A percentile compares a stretch with the other conserved stretches of the same genome.
Evolutionary conservation across 2,329 filamentous ascomycete species (phyloP).

Genomic region (Talaromyces sp.): DNA sequence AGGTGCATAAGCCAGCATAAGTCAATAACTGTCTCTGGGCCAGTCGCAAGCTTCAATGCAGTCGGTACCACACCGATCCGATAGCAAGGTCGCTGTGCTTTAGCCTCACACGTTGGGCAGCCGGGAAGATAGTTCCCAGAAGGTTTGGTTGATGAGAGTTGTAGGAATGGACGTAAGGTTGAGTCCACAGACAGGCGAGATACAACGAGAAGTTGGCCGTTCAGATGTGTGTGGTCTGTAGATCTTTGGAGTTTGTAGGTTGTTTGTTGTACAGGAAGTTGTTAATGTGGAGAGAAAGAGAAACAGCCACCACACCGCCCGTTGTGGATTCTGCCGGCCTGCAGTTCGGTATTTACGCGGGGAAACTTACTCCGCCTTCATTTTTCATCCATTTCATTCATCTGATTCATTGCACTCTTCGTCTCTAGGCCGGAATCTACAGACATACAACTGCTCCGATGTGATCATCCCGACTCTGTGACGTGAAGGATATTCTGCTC

Average conservation of each 20-base stretch:
- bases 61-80: conserved; percentile 17
- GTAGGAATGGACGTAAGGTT: neutral
- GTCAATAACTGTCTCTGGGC: conserved; percentile 10
- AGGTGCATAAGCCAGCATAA: conserved; percentile 16
- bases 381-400: neutral
- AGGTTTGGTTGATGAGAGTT: neutral
- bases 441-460: neutral
- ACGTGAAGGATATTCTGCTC: neutral
- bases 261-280: neutral
- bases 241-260: neutral
- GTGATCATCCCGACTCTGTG: neutral
- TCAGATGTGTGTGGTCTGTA: too few relatives aligned
- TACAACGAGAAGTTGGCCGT: neutral
- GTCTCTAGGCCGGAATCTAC: too few relatives aligned
- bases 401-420: too few relatives aligned
- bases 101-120: conserved; percentile 40
- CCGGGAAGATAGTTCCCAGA: neutral
- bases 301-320: neutral
- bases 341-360: neutral
- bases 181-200: neutral
- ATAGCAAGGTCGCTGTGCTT: conserved; percentile 21
- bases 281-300: neutral
- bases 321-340: neutral
- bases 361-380: neutral
- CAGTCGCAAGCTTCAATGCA: conserved; percentile 14